Evolutionary conservation across 202 grass and related monocot species (phyloP), one percentile per base, ranked within the genome.

Genomic region (Carex arenaria): DNA sequence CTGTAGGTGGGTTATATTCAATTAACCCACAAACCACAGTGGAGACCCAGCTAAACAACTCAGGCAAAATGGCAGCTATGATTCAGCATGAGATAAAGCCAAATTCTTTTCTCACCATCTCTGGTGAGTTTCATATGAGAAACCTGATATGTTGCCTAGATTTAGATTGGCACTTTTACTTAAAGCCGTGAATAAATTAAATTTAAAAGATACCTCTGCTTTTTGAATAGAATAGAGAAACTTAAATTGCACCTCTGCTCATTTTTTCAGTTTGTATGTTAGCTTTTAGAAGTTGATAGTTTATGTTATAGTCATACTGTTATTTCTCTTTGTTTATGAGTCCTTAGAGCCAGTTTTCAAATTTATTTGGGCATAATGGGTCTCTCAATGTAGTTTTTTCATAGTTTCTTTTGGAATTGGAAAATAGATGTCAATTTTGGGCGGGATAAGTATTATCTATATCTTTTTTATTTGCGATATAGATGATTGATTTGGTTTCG

Each of bases 81-180:
- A 88, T 99, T 43, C 96, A 94, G 82, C 96, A 94, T 85, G 89
- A 96, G 82, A 42, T 99, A 75, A 94, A 90, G 32, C 89, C 93
- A 7, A 99, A 99, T 80, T 93, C 91, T 19, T 26, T 92, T 63
- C 89, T 96, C 66, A 94, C 93, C 15, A 87, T 99, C 86, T 96
- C 96, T 45, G 85, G 93, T 60, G 96, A 99, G 84, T 99, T 95
- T 30, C 93, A 99, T 62, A 88, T 93, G 47, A 96, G 90, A 89
- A 88, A 57, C 85, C 93, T 88, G 96, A 96, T 70, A 90, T 83
- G 70, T 28, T 91, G 38, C 96, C 93, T 63, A 96, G 87, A 80
- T 96, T 99, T 81, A 91, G 93, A 32, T 70, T 99, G 81, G 88
- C 91, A 26, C 84, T 99, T 45, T 85, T 87, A 18, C 85, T 96